Evolutionary conservation across 305 asterid species (phyloP).

Genomic region (Solanum aculeatissimum): DNA sequence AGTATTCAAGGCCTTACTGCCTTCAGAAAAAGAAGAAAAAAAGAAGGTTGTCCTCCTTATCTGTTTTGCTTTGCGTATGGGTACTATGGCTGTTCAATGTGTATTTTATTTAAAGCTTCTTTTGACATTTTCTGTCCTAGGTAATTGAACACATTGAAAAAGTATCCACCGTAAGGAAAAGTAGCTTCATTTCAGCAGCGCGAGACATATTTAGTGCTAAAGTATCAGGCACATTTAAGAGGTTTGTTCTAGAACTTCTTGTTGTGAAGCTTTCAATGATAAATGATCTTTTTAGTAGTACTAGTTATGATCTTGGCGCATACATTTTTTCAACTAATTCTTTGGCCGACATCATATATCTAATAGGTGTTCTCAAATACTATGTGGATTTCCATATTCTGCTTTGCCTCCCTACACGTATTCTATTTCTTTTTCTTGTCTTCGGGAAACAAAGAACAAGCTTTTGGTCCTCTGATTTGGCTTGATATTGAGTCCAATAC

Average conservation of each 20-base stretch:
- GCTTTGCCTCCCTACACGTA: not conserved
- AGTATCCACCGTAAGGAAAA: slow-evolving; percentile 75
- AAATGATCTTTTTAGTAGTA: not conserved
- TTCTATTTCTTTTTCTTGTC: not conserved
- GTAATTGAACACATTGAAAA: slow-evolving; percentile 81
- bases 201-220: slow-evolving; percentile 82
- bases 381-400: not conserved
- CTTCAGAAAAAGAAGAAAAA: slow-evolving; percentile 78
- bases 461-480: not conserved
- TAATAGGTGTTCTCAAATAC: not conserved
- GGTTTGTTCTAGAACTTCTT: slow-evolving; percentile 29
- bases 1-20: slow-evolving; percentile 77
- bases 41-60: slow-evolving; percentile 46
- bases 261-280: not conserved
- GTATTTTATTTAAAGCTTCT: slow-evolving; percentile 5
- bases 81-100: not conserved
- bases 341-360: not conserved
- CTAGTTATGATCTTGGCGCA: not conserved
- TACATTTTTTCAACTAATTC: not conserved
- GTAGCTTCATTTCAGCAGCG: slow-evolving; percentile 86
- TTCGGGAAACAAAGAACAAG: not conserved
- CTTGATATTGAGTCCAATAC: not conserved
- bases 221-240: slow-evolving; percentile 87
- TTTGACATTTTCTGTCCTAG: slow-evolving; percentile 26
- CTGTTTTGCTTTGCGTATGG: not conserved